phyloP scores from a whole-genome alignment of 371 early-diverging fungal genomes.

The Mucor plumbeus region DNA sequence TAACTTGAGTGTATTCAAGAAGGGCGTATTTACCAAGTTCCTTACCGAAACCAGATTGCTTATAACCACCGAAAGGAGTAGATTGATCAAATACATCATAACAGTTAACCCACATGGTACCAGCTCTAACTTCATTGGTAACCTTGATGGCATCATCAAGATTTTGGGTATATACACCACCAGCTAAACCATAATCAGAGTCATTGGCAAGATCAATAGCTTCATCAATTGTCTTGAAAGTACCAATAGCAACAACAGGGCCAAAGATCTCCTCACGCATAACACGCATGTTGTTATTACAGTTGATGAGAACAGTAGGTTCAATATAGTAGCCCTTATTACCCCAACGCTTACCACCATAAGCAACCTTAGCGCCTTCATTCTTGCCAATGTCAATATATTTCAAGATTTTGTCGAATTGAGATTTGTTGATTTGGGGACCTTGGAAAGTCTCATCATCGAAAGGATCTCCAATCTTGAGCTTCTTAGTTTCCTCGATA shows the following conservation, averaged over 20 bases:
- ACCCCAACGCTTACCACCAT: constrained; percentile 72
- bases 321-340: constrained; percentile 76
- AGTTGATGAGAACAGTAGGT: constrained; percentile 79
- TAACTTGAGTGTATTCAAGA: constrained; percentile 68
- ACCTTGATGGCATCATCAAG: constrained; percentile 63
- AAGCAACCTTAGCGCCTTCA: constrained; percentile 61
- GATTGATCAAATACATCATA: constrained; percentile 46
- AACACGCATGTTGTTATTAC: constrained; percentile 65
- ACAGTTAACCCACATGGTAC: constrained; percentile 73
- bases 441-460: constrained; percentile 65
- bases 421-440: constrained; percentile 73
- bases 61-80: constrained; percentile 89
- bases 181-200: constrained; percentile 82
- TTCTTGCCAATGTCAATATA: constrained; percentile 63
- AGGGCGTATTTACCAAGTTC: constrained; percentile 77
- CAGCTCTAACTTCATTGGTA: constrained; percentile 71
- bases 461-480: constrained; percentile 66
- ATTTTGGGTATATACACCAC: constrained; percentile 79
- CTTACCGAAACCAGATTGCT: constrained; percentile 82
- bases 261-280: constrained; percentile 91
- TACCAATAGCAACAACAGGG: constrained; percentile 80
- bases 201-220: constrained; percentile 77
- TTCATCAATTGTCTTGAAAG: constrained; percentile 79
- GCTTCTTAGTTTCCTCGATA: constrained; percentile 59
- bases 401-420: constrained; percentile 74